A percentile compares a stretch with the other conserved stretches of the same genome.
Conservation (phyloP, 1,284 basidiomycete species). For the Trichosporon sp. region DNA sequence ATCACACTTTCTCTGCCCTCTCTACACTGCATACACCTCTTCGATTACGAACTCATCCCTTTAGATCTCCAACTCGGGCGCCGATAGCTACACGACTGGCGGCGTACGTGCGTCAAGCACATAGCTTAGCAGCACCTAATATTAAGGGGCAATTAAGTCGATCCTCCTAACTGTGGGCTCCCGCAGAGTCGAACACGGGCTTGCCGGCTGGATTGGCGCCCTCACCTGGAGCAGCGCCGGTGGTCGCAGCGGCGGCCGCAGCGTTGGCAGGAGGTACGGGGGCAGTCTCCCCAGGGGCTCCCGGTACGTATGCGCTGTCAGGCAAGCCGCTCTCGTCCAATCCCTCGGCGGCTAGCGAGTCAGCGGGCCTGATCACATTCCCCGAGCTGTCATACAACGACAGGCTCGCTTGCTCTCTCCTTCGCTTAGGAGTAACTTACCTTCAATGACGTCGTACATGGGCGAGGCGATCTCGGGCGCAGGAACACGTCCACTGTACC, state of each 20-base stretch:
- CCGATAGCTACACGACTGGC: not conserved
- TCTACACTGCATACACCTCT: not conserved
- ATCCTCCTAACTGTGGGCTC: conserved; percentile 1
- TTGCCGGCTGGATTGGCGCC: not conserved
- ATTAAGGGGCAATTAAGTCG: not conserved
- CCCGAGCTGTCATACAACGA: not conserved
- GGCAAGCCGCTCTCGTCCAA: conserved; percentile 64
- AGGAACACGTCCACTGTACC: conserved; percentile 65
- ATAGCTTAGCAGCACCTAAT: not conserved
- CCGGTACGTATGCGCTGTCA: conserved; percentile 72
- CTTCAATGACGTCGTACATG: conserved; percentile 91
- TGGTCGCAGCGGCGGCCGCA: not conserved
- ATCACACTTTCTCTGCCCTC: not conserved
- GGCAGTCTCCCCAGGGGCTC: conserved; percentile 28
- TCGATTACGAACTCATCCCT: not conserved
- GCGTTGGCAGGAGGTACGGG: not conserved
- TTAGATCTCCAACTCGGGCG: not conserved
- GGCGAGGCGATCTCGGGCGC: conserved; percentile 91
- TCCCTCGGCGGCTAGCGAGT: conserved; percentile 50
- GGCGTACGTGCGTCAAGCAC: not conserved
- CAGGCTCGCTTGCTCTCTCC: not conserved
- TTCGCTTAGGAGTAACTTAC: conserved; percentile 23
- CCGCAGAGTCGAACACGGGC: conserved; percentile 14
- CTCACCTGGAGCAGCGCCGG: not conserved
- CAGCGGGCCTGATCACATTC: not conserved